Percentiles rank a stretch among this genome's conserved stretches.
Conservation (phyloP, 2,329 filamentous ascomycete species). For the Chaetomiaceae sp. region DNA sequence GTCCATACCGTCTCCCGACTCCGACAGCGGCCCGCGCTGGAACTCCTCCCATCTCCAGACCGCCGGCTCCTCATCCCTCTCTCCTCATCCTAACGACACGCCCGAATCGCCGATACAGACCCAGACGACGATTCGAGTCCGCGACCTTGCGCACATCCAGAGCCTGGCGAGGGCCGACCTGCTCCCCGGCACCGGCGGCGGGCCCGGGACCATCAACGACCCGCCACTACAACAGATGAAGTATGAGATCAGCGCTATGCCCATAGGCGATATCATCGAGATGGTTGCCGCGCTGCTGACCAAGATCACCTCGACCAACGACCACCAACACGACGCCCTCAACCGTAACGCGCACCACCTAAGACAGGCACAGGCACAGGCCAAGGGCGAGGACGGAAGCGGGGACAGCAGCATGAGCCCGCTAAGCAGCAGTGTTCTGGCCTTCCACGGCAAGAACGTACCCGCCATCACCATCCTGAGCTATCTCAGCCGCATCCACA, state of each 20-base stretch:
- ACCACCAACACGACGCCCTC: slow-evolving; percentile 85
- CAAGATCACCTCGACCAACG: slow-evolving; percentile 96
- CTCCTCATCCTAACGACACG: slow-evolving; percentile 22
- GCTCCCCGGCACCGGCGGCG: slow-evolving; percentile 50
- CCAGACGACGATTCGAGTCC: slow-evolving; percentile 66
- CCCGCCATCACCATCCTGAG: slow-evolving; percentile 95
- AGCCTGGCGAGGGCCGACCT: slow-evolving; percentile 78
- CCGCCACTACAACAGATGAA: slow-evolving; percentile 53
- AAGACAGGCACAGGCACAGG: slow-evolving; percentile 43
- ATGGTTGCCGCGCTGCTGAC: slow-evolving; percentile 96
- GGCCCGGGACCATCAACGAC: slow-evolving; percentile 46
- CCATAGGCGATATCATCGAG: slow-evolving; percentile 93
- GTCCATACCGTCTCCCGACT: slow-evolving; percentile 35
- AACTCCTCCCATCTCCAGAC: slow-evolving; percentile 24
- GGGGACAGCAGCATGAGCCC: slow-evolving; percentile 46
- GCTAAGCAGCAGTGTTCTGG: slow-evolving; percentile 66
- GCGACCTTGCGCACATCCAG: slow-evolving; percentile 86
- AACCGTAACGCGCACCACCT: slow-evolving; percentile 64
- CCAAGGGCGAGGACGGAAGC: slow-evolving; percentile 21
- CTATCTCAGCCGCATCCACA: slow-evolving; percentile 93
- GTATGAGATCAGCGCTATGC: slow-evolving; percentile 97
- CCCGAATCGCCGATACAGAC: slow-evolving; percentile 36
- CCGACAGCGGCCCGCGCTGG: slow-evolving; percentile 30
- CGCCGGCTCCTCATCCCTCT: slow-evolving; percentile 28
- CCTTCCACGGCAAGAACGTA: slow-evolving; percentile 97